Conservation (phyloP, 345 rosid species). For the Gynandropsis gynandra region DNA sequence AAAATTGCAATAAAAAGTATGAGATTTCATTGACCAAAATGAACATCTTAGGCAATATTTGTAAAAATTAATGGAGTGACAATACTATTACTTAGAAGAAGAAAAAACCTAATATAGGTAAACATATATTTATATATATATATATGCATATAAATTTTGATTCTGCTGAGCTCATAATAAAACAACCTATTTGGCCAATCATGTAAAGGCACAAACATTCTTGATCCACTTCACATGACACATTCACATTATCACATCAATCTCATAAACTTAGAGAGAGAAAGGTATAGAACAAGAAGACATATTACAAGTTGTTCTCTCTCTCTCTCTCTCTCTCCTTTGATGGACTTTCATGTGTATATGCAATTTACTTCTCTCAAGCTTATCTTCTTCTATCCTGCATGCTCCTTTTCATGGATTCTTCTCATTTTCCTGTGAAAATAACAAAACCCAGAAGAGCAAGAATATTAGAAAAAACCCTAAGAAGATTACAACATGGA, state of each 20-base stretch:
- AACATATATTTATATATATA: too few relatives aligned
- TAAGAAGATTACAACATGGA: too few relatives aligned
- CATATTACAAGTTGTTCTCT: conserved; percentile 29
- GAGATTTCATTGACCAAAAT: too few relatives aligned
- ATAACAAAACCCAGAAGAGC: neutral
- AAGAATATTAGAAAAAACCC: too few relatives aligned
- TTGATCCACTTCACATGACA: conserved; percentile 29
- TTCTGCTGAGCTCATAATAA: conserved; percentile 26
- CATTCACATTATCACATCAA: conserved; percentile 34
- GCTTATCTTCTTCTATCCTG: conserved; percentile 23
- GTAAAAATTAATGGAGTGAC: too few relatives aligned
- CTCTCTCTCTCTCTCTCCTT: conserved; percentile 8
- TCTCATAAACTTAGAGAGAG: conserved; percentile 23
- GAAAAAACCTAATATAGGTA: too few relatives aligned
- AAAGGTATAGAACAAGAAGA: conserved; percentile 29
- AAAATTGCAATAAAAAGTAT: too few relatives aligned
- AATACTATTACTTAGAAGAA: too few relatives aligned
- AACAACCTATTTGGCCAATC: conserved; percentile 26
- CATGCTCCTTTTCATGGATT: conserved; percentile 21
- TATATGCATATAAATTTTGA: too few relatives aligned
- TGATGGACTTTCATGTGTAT: conserved; percentile 20
- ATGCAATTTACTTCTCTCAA: conserved; percentile 23
- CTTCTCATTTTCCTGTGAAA: conserved; percentile 21
- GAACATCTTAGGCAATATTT: too few relatives aligned
- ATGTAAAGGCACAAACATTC: conserved; percentile 16